Evolutionary conservation across 139 green algal species (phyloP), one percentile per base, ranked within the genome.

Genomic region (Haematococcus sp.): DNA sequence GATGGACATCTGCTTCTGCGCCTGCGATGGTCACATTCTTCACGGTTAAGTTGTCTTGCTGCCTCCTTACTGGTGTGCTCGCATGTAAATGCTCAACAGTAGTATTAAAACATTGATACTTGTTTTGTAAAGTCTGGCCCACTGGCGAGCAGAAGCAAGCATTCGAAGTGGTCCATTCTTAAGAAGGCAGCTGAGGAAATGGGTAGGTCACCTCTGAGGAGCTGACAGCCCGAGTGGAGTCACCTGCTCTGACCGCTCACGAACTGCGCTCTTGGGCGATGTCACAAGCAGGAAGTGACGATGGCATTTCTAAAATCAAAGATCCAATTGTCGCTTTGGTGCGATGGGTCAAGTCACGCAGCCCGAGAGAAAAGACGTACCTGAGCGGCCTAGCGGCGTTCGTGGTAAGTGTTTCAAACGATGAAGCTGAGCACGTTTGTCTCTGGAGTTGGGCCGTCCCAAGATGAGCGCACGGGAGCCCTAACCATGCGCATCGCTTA

Each of bases 301-400:
- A 87, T 35, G 51, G 43, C 19, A 44, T 74, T 4, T 15, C 31
- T 3, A 85, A 83, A 52, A 74, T 80, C 1, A 86, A 82, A 54
- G 86, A 91, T 35, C 79, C 84, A 1, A 15, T 91, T 5, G 60
- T 88, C 0, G 70, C 58, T 9, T 65, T 77, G 0, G 72, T 87
- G 33, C 81, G 82, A 66, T 95, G 90, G 91, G n/a, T 94, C 0
- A 94, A 94, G 78, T 71, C 59, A 0, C 77, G 91, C n/a, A 91
- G 68, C 4, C 59, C 81, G 9, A 80, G 77, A 32, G 89, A 94
- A 69, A 91, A 91, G 76, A 59, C 79, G 9, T 33, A 78, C 11
- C 69, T 95, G 19, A 78, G 82, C 32, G 71, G 76, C 19, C 34
- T 79, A 0, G 83, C 60, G 35, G 87, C 75, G 25, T 5, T 94